phyloP scores from a whole-genome alignment of 176 grass and related monocot genomes.

The Oryza coarctata region DNA sequence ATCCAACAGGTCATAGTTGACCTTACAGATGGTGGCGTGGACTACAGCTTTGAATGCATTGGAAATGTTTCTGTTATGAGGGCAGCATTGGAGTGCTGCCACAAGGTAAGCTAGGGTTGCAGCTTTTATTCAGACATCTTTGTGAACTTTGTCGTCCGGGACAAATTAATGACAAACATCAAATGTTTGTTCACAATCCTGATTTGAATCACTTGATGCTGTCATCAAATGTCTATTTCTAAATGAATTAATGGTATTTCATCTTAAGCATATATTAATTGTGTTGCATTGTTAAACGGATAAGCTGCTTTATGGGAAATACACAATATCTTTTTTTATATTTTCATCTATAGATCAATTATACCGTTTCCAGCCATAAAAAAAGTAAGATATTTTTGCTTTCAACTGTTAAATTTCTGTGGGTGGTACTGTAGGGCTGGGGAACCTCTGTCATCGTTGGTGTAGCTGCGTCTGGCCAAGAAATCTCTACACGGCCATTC shows the following conservation, averaged over 20 bases:
- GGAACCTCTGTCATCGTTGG: conserved; percentile 90
- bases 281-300: not conserved
- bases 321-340: not conserved
- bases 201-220: not conserved
- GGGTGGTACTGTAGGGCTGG: conserved; percentile 71
- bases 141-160: not conserved
- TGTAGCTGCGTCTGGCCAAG: conserved; percentile 93
- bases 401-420: not conserved
- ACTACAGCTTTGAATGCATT: conserved; percentile 99
- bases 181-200: not conserved
- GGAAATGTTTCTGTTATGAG: conserved; percentile 97
- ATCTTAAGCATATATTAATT: not conserved
- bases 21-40: conserved; percentile 86
- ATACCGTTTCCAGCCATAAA: not conserved
- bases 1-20: conserved; percentile 93
- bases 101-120: conserved; percentile 64
- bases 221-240: not conserved
- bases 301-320: not conserved
- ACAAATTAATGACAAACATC: not conserved
- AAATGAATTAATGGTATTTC: not conserved
- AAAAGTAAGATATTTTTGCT: not conserved
- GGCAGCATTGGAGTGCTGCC: conserved; percentile 94
- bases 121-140: not conserved
- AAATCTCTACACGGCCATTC: conserved; percentile 87
- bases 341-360: not conserved